A percentile compares a stretch with the other conserved stretches of the same genome.
Conservation (phyloP, 345 rosid species). For the Brassica nigra region DNA sequence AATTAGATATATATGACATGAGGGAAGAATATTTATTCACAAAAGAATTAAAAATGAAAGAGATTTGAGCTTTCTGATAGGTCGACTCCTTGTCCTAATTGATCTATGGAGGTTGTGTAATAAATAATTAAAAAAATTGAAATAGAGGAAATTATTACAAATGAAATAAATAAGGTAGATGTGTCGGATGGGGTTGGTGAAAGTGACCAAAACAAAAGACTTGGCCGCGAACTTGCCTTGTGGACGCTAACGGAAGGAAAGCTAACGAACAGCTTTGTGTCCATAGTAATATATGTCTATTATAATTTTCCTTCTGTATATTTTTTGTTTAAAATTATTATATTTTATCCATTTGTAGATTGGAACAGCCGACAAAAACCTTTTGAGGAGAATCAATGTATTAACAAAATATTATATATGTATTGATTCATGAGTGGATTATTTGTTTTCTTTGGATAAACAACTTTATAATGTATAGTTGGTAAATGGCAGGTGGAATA, state of each 20-base stretch:
- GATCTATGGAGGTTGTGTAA: slow-evolving; percentile 42
- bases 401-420: neutral
- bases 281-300: slow-evolving; percentile 25
- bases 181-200: slow-evolving; percentile 45
- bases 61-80: slow-evolving; percentile 4
- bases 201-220: slow-evolving; percentile 38
- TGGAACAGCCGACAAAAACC: slow-evolving; percentile 37
- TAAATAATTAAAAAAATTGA: slow-evolving; percentile 15
- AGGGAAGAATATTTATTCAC: neutral
- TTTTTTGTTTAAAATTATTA: neutral
- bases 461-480: neutral
- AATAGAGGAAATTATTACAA: slow-evolving; percentile 17
- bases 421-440: neutral
- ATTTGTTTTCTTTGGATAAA: neutral
- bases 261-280: slow-evolving; percentile 38
- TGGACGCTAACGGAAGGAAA: slow-evolving; percentile 18
- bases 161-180: slow-evolving; percentile 43
- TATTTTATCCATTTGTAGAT: neutral
- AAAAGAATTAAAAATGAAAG: neutral
- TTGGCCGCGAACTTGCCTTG: slow-evolving; percentile 31
- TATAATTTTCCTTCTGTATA: neutral
- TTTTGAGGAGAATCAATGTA: slow-evolving; percentile 30
- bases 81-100: slow-evolving; percentile 30
- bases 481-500: slow-evolving; percentile 9
- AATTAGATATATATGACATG: neutral